Percentiles rank a stretch among this genome's conserved stretches.
Evolutionary conservation across 768 basidiomycete genomes (phyloP).

Genomic region (Termitomyces eurrhizus): DNA sequence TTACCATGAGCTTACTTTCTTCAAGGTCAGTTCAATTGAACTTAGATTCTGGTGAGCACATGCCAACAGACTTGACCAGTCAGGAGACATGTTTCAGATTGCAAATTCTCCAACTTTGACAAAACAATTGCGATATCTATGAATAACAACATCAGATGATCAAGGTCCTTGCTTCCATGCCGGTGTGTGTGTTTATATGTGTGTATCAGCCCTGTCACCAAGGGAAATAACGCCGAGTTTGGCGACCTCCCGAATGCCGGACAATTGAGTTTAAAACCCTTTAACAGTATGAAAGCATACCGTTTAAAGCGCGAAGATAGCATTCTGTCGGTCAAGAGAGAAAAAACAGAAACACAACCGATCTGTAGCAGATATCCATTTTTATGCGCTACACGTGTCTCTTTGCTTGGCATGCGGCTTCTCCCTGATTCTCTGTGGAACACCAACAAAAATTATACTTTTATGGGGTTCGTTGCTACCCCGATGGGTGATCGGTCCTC

Average conservation of each 20-base stretch:
- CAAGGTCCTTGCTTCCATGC: neutral
- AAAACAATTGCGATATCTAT: neutral
- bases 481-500: constrained; percentile 13
- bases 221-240: neutral
- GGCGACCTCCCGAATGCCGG: neutral
- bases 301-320: neutral
- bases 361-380: neutral
- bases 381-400: neutral
- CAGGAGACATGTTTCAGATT: neutral
- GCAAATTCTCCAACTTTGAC: neutral
- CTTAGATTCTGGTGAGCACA: neutral
- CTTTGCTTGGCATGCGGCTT: neutral
- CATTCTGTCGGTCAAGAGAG: neutral
- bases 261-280: neutral
- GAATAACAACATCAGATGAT: neutral
- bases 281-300: neutral
- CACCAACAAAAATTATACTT: neutral
- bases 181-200: neutral
- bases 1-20: neutral
- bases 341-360: neutral
- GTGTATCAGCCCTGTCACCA: neutral
- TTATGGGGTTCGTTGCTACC: constrained; percentile 13
- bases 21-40: neutral
- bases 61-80: neutral
- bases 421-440: neutral